Percentiles rank a stretch among this genome's conserved stretches.
These are phyloP conservation scores for Mortierella claussenii DNA, from an alignment of 192 early-diverging fungal genomes.

Conservation along the genomic window DNA sequence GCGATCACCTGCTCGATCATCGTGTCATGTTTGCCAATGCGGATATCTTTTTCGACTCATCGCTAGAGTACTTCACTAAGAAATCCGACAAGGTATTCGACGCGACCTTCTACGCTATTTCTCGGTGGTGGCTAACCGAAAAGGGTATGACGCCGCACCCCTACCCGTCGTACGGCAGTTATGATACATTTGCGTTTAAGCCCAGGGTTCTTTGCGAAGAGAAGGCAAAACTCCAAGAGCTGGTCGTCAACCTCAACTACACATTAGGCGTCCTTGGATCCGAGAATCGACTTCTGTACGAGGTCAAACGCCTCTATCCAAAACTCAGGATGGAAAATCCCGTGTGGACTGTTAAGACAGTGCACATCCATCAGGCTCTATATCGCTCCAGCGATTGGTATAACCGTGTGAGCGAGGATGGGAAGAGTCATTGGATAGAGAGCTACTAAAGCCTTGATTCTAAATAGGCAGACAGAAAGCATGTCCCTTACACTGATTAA, in stretches of 20 bases:
- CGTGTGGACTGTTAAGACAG: background rate
- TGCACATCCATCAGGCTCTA: background rate
- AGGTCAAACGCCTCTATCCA: conserved; percentile 13
- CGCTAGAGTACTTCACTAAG: conserved; percentile 18
- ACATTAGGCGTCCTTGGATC: conserved; percentile 6
- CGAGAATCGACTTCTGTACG: conserved; percentile 17
- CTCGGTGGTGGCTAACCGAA: background rate
- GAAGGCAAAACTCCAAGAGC: background rate
- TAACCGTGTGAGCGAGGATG: too few relatives aligned
- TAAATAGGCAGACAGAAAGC: too few relatives aligned
- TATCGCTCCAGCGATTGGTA: too few relatives aligned
- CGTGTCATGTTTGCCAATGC: conserved; percentile 13
- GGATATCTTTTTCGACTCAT: conserved; percentile 15
- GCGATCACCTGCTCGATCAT: conserved; percentile 3
- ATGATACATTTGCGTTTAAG: conserved; percentile 10
- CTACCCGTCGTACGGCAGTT: conserved; percentile 3
- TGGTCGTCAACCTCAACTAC: conserved; percentile 10
- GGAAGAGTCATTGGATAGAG: too few relatives aligned
- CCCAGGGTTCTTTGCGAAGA: conserved; percentile 8
- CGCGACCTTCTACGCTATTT: conserved; percentile 11
- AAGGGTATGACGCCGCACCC: background rate
- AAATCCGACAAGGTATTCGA: conserved; percentile 3
- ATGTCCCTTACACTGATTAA: too few relatives aligned
- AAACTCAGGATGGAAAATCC: conserved; percentile 2
- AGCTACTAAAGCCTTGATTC: too few relatives aligned